phyloP scores from a whole-genome alignment of 2,329 filamentous ascomycete genomes.

The Fusarium concolor region DNA sequence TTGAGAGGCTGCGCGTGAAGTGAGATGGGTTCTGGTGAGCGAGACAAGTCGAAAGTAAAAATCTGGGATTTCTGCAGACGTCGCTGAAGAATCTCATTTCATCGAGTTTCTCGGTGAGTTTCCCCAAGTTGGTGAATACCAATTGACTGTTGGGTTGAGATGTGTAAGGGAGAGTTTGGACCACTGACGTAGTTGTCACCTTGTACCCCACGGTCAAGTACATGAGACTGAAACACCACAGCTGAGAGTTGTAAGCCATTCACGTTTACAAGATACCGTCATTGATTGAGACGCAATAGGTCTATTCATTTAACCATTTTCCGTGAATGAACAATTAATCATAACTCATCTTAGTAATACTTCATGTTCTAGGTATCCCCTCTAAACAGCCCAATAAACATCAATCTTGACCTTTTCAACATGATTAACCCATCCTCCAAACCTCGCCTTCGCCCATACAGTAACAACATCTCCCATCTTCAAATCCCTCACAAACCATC shows the following conservation, averaged over 20 bases:
- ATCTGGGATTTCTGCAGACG: conserved; percentile 7
- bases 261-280: not conserved
- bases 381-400: conserved; percentile 67
- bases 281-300: not conserved
- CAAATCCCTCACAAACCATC: conserved; percentile 66
- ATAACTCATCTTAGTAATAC: not conserved
- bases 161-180: not conserved
- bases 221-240: conserved; percentile 4
- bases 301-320: not conserved
- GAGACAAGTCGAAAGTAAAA: conserved; percentile 9
- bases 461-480: conserved; percentile 71
- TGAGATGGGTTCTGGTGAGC: not conserved
- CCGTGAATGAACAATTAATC: not conserved
- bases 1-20: conserved; percentile 37
- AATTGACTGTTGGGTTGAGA: not conserved
- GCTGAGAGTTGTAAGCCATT: not conserved
- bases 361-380: not conserved
- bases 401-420: conserved; percentile 64
- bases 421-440: conserved; percentile 64
- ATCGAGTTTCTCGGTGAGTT: not conserved
- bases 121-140: not conserved
- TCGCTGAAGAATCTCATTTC: conserved; percentile 28
- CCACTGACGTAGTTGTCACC: conserved; percentile 21
- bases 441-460: conserved; percentile 70
- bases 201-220: conserved; percentile 4